Base-by-base conservation (phyloP, 2,329 filamentous ascomycete genomes). In the Aspergillaceae sp. region DNA sequence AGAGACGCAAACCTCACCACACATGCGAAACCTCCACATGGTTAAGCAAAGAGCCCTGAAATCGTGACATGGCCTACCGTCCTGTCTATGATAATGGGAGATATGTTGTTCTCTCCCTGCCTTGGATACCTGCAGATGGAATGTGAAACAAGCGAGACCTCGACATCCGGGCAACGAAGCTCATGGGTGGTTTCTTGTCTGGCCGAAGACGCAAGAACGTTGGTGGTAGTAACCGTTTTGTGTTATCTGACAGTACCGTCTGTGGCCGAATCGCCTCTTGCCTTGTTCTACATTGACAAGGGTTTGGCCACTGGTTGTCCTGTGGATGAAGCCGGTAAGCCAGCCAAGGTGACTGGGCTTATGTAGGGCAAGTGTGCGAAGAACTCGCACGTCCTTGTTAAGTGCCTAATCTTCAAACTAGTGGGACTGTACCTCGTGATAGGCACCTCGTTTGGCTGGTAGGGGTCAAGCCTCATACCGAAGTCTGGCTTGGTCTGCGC, bases 111-210 rank as follows among this genome's bases (percentile, higher is more conserved):
- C 47, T 50, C 40, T 55, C 33, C 44, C 51, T 46, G 49, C 41
- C 37, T 58, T 59, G 59, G 57, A 50, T 63, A 58, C 50, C 54
- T 55, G 56, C 58, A 62, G 56, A 48, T 49, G 47, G 45, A 36
- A 48, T 53, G 59, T 65, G 58, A 56, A 60, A 63, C 58, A 53
- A 43, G 47, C 50, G 49, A 58, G 53, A 50, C 57, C 61, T 65
- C 62, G 62, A 64, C 49, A 51, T 56, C 44, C 49, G 28, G 50
- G 50, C 37, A 8, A 29, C 36, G 42, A 9, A 40, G 30, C 6
- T 6, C 30, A 32, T 48, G 30, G 42, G 42, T 45, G 45, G 40
- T 45, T 42, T 45, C 38, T 29, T 36, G 7, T 27, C 19, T 42
- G 29, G 34, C 32, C 11, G 40, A 8, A 11, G 19, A 26, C 19